Evolutionary conservation across 164 flowering plant species (phyloP), one percentile per base, ranked within the genome.

Genomic region (Berberis vulgaris): DNA sequence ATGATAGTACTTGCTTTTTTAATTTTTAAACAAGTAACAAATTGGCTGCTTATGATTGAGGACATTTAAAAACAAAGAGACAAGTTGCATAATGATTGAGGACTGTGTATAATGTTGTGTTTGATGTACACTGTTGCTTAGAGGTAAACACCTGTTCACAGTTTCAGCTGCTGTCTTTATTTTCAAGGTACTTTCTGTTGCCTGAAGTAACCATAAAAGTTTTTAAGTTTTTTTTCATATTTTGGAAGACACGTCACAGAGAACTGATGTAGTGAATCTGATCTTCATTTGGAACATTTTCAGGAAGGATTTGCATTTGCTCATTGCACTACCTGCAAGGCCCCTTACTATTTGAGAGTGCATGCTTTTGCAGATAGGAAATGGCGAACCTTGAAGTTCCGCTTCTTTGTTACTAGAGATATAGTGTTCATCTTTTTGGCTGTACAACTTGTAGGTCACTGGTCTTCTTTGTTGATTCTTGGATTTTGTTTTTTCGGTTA

Each of bases 251-350:
- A 4, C 2, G n/a, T 42, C 12, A 4, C 41, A 26, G 49, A 47
- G 50, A 49, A 41, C 26, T 65, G 42, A 58, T 65, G 38, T 11
- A 40, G 41, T 59, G 6, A 59, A 39, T 45, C 44, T 56, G n/a
- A 40, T 9, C 68, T 75, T 73, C n/a, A 84, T 64, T 97, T 89
- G 97, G 99, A 95, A 83, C 68, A 75, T 73, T 11, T 85, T 64
- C 97, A 91, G 97, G 99, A 95, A 83, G 99, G 99, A 45, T 91
- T 89, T 81, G 99, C 99, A 67, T 95, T 95, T 83, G 89, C 97
- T 65, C 97, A 91, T 76, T 95, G 99, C 83, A 95, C 99, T 43
- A 94, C 99, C 54, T 94, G 99, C 79, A 94, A 94, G 74, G 87
- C 91, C 59, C 99, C 96, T 57, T 94, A 94, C 72, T 84, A 85